phyloP scores from a whole-genome alignment of 2,329 filamentous ascomycete species.

The Cercospora zeina region DNA sequence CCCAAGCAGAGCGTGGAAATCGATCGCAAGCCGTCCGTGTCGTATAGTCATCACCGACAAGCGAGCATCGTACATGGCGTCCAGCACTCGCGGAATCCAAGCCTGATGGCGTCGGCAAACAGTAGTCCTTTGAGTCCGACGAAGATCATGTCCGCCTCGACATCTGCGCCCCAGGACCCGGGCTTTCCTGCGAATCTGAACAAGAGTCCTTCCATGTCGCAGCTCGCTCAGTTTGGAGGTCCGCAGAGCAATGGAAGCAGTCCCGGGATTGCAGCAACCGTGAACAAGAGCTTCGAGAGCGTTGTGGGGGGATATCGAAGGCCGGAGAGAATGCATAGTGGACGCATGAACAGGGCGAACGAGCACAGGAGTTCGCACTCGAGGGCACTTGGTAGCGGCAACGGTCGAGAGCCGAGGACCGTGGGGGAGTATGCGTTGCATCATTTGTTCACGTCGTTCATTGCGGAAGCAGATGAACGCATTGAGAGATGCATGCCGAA shows the following conservation, averaged over 20 bases:
- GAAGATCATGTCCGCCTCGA: slow-evolving; percentile 62
- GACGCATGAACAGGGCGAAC: slow-evolving; percentile 67
- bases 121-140: slow-evolving; percentile 84
- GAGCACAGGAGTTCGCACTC: slow-evolving; percentile 74
- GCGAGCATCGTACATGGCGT: slow-evolving; percentile 97
- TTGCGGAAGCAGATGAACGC: slow-evolving; percentile 94
- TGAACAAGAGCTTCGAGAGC: slow-evolving; percentile 37
- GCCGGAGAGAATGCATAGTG: slow-evolving; percentile 52
- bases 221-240: slow-evolving; percentile 35
- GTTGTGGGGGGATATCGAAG: slow-evolving; percentile 31
- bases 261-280: slow-evolving; percentile 26
- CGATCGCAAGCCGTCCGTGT: slow-evolving; percentile 55
- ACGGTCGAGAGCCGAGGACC: slow-evolving; percentile 71
- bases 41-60: slow-evolving; percentile 88
- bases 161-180: slow-evolving; percentile 33
- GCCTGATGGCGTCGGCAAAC: slow-evolving; percentile 72
- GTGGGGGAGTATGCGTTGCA: slow-evolving; percentile 98
- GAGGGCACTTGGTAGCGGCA: slow-evolving; percentile 43
- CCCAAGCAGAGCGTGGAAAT: slow-evolving; percentile 40
- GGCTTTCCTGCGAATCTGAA: slow-evolving; percentile 29
- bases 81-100: slow-evolving; percentile 87
- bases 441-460: slow-evolving; percentile 95
- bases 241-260: slow-evolving; percentile 21
- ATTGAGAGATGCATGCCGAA: slow-evolving; percentile 83
- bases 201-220: slow-evolving; percentile 40